phyloP scores from a whole-genome alignment of 192 early-diverging fungal species.

The Coemansia sp. region DNA sequence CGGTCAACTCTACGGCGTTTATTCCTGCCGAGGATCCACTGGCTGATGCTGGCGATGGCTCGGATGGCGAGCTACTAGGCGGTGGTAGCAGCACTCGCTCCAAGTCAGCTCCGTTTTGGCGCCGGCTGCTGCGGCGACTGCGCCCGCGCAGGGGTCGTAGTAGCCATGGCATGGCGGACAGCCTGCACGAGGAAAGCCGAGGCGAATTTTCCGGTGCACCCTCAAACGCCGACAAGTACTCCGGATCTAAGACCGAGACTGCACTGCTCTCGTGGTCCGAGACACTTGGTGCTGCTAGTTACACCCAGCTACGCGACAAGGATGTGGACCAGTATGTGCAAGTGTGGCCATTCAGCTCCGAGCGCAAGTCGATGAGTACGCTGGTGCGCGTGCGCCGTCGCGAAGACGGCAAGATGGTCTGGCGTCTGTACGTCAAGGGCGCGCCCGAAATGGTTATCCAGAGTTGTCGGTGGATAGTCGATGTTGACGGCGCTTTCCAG shows the following conservation, averaged over 20 bases:
- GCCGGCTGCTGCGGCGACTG: slow-evolving; percentile 12
- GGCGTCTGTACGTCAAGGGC: slow-evolving; percentile 89
- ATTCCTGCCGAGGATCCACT: slow-evolving; percentile 25
- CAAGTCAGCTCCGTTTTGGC: slow-evolving; percentile 23
- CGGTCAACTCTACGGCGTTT: slow-evolving; percentile 81
- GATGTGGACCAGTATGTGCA: slow-evolving; percentile 61
- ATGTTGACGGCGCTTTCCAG: slow-evolving; percentile 53
- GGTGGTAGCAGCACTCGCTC: slow-evolving; percentile 2
- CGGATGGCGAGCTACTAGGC: slow-evolving; percentile 26
- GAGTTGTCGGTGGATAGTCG: slow-evolving; percentile 60
- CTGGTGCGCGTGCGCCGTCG: slow-evolving; percentile 61
- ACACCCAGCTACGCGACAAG: slow-evolving; percentile 61
- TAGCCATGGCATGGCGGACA: background rate
- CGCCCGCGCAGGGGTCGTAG: background rate
- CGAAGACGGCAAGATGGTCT: slow-evolving; percentile 54
- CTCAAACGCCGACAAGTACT: slow-evolving; percentile 53
- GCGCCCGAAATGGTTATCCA: slow-evolving; percentile 84
- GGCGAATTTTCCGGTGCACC: slow-evolving; percentile 12
- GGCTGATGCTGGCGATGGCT: slow-evolving; percentile 10
- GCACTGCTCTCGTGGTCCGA: slow-evolving; percentile 83
- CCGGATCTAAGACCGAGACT: slow-evolving; percentile 94
- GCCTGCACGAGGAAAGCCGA: slow-evolving; percentile 20
- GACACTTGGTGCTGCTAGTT: slow-evolving; percentile 59
- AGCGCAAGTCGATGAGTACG: slow-evolving; percentile 91
- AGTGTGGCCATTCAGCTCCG: slow-evolving; percentile 87